Conservation (phyloP, 805 yeast genomes). For the Saturnispora sanitii region DNA sequence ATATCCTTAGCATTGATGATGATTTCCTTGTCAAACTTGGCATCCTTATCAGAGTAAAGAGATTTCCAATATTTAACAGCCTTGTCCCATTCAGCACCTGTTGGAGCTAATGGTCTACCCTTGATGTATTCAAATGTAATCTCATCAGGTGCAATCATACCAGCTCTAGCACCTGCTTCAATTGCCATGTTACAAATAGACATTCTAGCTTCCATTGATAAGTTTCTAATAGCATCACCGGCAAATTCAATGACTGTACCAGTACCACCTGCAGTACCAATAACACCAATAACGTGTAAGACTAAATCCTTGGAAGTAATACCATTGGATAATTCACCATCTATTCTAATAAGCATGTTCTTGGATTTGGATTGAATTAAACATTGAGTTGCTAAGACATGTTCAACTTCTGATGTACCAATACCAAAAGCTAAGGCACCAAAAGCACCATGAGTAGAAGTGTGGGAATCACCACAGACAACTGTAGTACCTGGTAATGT, state of each 20-base stretch:
- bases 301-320: conserved; percentile 94
- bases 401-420: conserved; percentile 99
- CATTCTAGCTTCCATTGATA: conserved; percentile 97
- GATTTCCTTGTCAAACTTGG: conserved; percentile 78
- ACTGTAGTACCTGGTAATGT: conserved; percentile 98
- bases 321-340: conserved; percentile 78
- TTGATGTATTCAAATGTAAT: conserved; percentile 79
- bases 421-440: conserved; percentile 97
- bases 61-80: conserved; percentile 89
- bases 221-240: conserved; percentile 82
- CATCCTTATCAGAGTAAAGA: conserved; percentile 80
- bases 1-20: conserved; percentile 74
- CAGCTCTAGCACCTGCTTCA: conserved; percentile 99
- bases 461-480: conserved; percentile 98
- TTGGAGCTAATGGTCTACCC: conserved; percentile 92
- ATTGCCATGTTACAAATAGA: conserved; percentile 98
- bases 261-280: conserved; percentile 99
- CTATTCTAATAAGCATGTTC: conserved; percentile 83
- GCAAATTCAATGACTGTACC: conserved; percentile 95
- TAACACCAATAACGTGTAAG: conserved; percentile 87
- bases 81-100: conserved; percentile 90
- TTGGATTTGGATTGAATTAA: conserved; percentile 89
- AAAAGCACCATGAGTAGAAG: conserved; percentile 98
- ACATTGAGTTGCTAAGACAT: conserved; percentile 96
- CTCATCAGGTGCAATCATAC: conserved; percentile 96